Evolutionary conservation across 257 asterid species (phyloP).

Genomic region (Echium plantagineum): DNA sequence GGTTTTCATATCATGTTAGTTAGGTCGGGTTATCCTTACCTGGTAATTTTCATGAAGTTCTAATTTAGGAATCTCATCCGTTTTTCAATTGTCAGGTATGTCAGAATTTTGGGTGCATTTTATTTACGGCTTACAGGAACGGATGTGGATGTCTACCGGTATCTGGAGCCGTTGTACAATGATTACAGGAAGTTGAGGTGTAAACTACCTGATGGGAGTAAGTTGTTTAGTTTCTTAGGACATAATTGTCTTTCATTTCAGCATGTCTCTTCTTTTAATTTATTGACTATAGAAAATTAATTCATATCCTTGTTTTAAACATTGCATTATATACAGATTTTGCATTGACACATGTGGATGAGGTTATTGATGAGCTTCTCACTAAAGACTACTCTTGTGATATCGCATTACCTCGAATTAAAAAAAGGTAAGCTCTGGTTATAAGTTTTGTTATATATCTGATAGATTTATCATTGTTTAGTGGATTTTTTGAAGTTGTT

Average conservation of each 20-base stretch:
- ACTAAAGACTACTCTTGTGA: constrained; percentile 89
- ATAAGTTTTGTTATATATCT: too few species aligned
- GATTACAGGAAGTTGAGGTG: constrained; percentile 83
- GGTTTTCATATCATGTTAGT: not conserved
- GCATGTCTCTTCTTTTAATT: not conserved
- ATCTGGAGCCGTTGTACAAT: constrained; percentile 84
- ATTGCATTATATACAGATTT: constrained; percentile 31
- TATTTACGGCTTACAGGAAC: constrained; percentile 89
- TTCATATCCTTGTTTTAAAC: constrained; percentile 4
- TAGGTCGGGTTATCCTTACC: too few species aligned
- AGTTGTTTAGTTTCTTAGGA: constrained; percentile 7
- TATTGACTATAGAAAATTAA: not conserved
- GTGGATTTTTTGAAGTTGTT: too few species aligned
- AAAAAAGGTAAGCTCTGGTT: constrained; percentile 44
- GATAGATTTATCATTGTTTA: not conserved
- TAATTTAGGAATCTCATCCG: not conserved
- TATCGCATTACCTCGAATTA: constrained; percentile 76
- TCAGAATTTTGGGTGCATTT: constrained; percentile 86
- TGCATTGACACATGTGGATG: constrained; percentile 78
- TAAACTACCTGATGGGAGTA: constrained; percentile 57
- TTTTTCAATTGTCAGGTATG: constrained; percentile 36
- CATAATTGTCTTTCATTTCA: not conserved
- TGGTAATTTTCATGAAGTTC: too few species aligned
- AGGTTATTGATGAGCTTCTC: constrained; percentile 70
- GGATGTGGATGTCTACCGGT: constrained; percentile 75